Evolutionary conservation across 176 grass and related monocot species (phyloP), one percentile per base, ranked within the genome.

Genomic region (Oryza nivara): DNA sequence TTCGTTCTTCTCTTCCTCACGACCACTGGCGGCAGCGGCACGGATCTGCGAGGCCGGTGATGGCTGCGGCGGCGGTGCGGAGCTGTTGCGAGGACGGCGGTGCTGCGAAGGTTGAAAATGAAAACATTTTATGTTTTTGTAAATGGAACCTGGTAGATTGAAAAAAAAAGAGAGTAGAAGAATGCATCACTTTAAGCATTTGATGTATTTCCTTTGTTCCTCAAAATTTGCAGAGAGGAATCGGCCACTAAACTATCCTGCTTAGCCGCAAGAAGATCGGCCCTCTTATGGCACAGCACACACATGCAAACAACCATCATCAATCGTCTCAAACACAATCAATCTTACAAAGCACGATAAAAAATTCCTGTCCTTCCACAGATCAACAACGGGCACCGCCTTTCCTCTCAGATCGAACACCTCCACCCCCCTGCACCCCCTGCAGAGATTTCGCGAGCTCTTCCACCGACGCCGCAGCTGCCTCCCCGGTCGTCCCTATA

Each of bases 321-420:
- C 15, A 32, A 83, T 9, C 52, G 0, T 47, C 11, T 54, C 71
- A 86, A 22, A n/a, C 8, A 83, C 73, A 65, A 5, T 14, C 14
- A 32, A 23, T 60, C 14, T 15, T 36, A 4, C 5, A 25, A 7
- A 77, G 56, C 6, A 43, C 19, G 16, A 63, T 7, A 36, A 14
- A 76, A 72, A 81, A 85, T 90, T 95, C 84, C 91, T 95, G 30
- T 92, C 91, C 78, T 80, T 95, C 96, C 96, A 98, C 56, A 98
- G 85, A 90, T 98, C 87, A 88, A 88, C 88, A 12, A 94, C 73
- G 30, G 80, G 74, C 20, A 95, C 71, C 3, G 83, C 80, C 82
- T 91, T 95, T 5, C 96, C 91, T 36, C 36, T 92, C 72, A 98
- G 66, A 86, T 98, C 93, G 78, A 95, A 85, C 76, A 98, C 89